Conservation (phyloP, 768 basidiomycete species). For the Rhodotorula graminis region DNA sequence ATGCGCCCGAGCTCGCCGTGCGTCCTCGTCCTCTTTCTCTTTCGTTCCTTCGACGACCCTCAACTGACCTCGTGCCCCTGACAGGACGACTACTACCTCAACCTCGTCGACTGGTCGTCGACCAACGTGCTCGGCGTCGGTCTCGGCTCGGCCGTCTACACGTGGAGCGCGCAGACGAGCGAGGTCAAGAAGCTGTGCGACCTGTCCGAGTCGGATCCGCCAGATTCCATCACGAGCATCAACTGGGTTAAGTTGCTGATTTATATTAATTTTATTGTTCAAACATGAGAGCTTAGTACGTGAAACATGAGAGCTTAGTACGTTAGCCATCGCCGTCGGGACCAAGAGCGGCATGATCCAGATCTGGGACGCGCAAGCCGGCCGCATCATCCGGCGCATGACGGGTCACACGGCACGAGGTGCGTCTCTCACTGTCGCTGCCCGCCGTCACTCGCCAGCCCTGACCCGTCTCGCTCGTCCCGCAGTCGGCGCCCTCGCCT, state of each 20-base stretch:
- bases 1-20: constrained; percentile 83
- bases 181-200: constrained; percentile 89
- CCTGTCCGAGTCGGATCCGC: constrained; percentile 49
- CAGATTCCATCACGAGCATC: constrained; percentile 75
- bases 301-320: no score
- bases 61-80: background rate
- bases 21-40: background rate
- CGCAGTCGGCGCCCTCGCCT: constrained; percentile 79
- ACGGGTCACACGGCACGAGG: constrained; percentile 73
- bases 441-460: background rate
- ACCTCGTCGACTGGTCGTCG: constrained; percentile 93
- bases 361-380: constrained; percentile 83
- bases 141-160: constrained; percentile 83
- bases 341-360: constrained; percentile 83
- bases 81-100: constrained; percentile 93
- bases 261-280: no score
- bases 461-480: no score
- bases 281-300: no score
- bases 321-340: constrained; percentile 92
- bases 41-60: background rate
- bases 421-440: background rate
- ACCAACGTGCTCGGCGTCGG: constrained; percentile 94
- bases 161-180: constrained; percentile 94
- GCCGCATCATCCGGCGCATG: constrained; percentile 73
- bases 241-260: constrained; percentile 96